A percentile compares a stretch with the other conserved stretches of the same genome.
Evolutionary conservation across 345 rosid species (phyloP).

Genomic region (Melaleuca quinquenervia): DNA sequence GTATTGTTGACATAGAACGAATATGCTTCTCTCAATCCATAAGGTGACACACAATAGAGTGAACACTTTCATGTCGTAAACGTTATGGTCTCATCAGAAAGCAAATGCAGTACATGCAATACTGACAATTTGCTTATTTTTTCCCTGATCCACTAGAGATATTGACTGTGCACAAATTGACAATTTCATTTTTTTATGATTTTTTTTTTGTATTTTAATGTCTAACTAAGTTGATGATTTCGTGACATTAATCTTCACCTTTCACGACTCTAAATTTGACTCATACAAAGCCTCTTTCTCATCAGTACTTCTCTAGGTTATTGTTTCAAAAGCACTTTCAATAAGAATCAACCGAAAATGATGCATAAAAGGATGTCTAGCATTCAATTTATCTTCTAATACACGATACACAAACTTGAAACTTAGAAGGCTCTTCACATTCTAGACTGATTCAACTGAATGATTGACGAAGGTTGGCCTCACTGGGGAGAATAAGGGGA

Average conservation of each 20-base stretch:
- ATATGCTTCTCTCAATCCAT: neutral
- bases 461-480: constrained; percentile 46
- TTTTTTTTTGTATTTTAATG: no score
- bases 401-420: neutral
- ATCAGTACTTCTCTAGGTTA: neutral
- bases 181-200: neutral
- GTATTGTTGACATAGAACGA: constrained; percentile 8
- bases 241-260: neutral
- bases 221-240: neutral
- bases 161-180: neutral
- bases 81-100: neutral
- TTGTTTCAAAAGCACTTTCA: neutral
- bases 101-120: neutral
- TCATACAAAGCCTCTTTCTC: neutral
- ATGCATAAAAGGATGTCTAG: neutral
- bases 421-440: neutral
- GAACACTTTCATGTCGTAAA: neutral
- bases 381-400: neutral
- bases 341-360: neutral
- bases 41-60: neutral
- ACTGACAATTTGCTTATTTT: neutral
- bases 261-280: neutral
- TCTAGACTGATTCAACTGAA: neutral
- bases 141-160: neutral
- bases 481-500: constrained; percentile 40